A percentile compares a stretch with the other conserved stretches of the same genome.
Conservation (phyloP, 805 yeast genomes). For the Barnettozyma populi region DNA sequence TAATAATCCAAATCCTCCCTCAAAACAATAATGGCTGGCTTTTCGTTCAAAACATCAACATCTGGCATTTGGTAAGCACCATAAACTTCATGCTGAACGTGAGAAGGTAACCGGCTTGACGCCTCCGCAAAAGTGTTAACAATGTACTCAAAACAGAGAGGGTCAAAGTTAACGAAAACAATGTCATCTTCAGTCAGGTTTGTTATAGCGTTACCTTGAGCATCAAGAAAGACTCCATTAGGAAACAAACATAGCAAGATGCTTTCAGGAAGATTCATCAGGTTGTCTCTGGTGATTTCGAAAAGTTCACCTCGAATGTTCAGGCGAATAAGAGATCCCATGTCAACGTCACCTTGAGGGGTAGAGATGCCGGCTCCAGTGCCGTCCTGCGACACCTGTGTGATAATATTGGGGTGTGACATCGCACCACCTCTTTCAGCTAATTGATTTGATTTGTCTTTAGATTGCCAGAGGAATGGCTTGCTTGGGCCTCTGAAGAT, state of each 20-base stretch:
- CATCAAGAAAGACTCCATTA: conserved; percentile 81
- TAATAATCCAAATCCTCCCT: conserved; percentile 94
- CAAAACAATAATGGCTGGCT: conserved; percentile 87
- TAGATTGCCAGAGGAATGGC: background rate
- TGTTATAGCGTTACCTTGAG: conserved; percentile 68
- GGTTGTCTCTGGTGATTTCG: conserved; percentile 78
- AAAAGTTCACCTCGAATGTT: conserved; percentile 72
- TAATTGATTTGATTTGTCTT: background rate
- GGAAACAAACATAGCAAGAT: conserved; percentile 83
- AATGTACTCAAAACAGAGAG: conserved; percentile 80
- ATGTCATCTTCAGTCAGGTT: conserved; percentile 75
- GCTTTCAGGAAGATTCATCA: conserved; percentile 89
- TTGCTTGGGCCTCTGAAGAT: background rate
- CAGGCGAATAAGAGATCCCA: conserved; percentile 67
- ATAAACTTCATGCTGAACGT: conserved; percentile 34
- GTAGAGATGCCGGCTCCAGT: conserved; percentile 8
- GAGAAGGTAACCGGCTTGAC: conserved; percentile 46
- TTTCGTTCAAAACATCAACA: conserved; percentile 62
- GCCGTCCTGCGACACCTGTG: conserved; percentile 58
- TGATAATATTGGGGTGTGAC: conserved; percentile 43
- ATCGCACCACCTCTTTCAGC: conserved; percentile 7
- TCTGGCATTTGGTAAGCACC: conserved; percentile 39
- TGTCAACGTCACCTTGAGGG: conserved; percentile 27
- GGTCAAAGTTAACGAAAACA: conserved; percentile 81
- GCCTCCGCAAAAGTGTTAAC: conserved; percentile 67